Evolutionary conservation across 768 basidiomycete genomes (phyloP).

Genomic region (Hypholoma sublateritium): DNA sequence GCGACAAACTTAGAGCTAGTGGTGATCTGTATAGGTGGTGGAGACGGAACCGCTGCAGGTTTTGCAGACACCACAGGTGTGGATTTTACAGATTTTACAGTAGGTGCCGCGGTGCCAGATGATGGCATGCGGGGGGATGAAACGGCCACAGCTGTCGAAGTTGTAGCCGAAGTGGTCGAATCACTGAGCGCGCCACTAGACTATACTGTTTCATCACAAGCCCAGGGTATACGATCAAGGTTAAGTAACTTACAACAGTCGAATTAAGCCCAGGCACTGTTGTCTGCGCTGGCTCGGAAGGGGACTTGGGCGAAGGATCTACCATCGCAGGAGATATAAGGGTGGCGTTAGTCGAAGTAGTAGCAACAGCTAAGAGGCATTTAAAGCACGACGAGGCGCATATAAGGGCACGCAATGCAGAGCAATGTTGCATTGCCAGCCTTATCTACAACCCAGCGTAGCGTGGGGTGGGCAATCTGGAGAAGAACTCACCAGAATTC

Average conservation of each 20-base stretch:
- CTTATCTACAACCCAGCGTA: conserved; percentile 6
- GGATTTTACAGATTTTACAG: not conserved
- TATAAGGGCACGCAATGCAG: not conserved
- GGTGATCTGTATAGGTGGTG: not conserved
- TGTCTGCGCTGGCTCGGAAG: not conserved
- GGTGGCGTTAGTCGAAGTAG: conserved; percentile 1
- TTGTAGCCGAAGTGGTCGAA: not conserved
- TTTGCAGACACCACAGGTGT: not conserved
- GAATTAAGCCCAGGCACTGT: not conserved
- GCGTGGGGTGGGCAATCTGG: conserved; percentile 3
- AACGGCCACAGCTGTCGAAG: not conserved
- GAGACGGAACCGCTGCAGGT: not conserved
- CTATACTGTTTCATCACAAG: conserved; percentile 1
- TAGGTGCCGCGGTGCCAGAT: not conserved
- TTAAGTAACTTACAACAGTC: conserved; percentile 2
- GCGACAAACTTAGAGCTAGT: not conserved
- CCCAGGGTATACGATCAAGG: not conserved
- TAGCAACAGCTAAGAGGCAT: not conserved
- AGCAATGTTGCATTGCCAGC: conserved; percentile 3
- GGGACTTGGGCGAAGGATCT: conserved; percentile 3
- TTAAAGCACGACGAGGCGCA: too few species aligned
- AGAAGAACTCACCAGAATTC: conserved; percentile 12
- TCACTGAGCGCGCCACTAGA: not conserved
- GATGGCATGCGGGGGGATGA: not conserved
- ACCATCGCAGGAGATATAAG: not conserved